Percentiles rank a stretch among this genome's conserved stretches.
Conservation (phyloP, 805 yeast species). For the Debaryomyces tyrocola region DNA sequence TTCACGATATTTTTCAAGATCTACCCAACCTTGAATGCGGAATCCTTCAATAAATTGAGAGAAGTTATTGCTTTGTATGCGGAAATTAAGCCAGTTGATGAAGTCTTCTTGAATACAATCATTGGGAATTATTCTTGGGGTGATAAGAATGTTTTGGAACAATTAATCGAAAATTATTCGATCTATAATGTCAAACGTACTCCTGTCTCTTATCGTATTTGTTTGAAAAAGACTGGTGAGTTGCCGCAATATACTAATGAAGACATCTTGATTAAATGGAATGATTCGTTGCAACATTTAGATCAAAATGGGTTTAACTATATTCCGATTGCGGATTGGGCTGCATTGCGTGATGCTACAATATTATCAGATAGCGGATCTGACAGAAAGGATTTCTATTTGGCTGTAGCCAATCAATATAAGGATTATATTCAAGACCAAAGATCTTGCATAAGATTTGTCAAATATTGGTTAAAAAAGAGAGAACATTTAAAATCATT, state of each 20-base stretch:
- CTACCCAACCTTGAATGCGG: slow-evolving; percentile 50
- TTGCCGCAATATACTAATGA: slow-evolving; percentile 49
- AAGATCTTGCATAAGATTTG: slow-evolving; percentile 27
- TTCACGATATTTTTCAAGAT: slow-evolving; percentile 65
- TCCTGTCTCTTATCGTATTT: slow-evolving; percentile 69
- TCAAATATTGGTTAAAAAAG: slow-evolving; percentile 29
- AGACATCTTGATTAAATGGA: slow-evolving; percentile 61
- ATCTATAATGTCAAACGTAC: slow-evolving; percentile 59
- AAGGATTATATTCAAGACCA: slow-evolving; percentile 42
- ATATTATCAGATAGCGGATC: slow-evolving; percentile 42
- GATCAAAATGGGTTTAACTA: slow-evolving; percentile 58
- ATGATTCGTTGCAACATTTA: slow-evolving; percentile 43
- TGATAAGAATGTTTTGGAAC: slow-evolving; percentile 62
- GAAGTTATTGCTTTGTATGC: slow-evolving; percentile 57
- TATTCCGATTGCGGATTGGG: slow-evolving; percentile 84
- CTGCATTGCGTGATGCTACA: slow-evolving; percentile 78
- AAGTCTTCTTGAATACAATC: slow-evolving; percentile 78
- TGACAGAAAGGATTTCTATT: slow-evolving; percentile 53
- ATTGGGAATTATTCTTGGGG: slow-evolving; percentile 70
- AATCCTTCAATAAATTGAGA: slow-evolving; percentile 59
- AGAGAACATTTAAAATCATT: slow-evolving; percentile 21
- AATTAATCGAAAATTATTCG: slow-evolving; percentile 59
- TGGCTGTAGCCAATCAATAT: slow-evolving; percentile 52
- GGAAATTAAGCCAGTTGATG: slow-evolving; percentile 62
- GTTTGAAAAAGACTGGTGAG: slow-evolving; percentile 70